phyloP scores from a whole-genome alignment of 2,329 filamentous ascomycete genomes.

The Fusarium guadeloupense region DNA sequence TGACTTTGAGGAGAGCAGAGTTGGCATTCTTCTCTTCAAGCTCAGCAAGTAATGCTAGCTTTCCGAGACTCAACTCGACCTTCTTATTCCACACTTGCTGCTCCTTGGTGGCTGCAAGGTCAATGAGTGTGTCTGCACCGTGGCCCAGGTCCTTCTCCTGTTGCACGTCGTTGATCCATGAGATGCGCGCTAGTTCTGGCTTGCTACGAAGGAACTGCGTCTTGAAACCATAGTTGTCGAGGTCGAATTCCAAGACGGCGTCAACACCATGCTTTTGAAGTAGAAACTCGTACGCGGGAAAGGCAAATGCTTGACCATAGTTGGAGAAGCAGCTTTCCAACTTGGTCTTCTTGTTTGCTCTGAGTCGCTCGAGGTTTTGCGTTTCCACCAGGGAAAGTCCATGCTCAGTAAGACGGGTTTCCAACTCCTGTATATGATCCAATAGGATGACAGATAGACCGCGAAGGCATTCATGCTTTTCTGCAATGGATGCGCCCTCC shows the following conservation, averaged over 20 bases:
- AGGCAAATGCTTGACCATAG: slow-evolving; percentile 73
- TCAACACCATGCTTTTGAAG: slow-evolving; percentile 73
- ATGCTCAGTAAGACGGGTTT: slow-evolving; percentile 42
- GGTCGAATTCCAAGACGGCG: slow-evolving; percentile 74
- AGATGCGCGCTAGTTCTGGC: slow-evolving; percentile 77
- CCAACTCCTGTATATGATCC: slow-evolving; percentile 58
- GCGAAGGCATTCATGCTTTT: slow-evolving; percentile 64
- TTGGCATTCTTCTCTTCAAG: slow-evolving; percentile 48
- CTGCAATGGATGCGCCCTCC: slow-evolving; percentile 65
- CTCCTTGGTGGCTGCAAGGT: slow-evolving; percentile 76
- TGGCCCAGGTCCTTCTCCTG: slow-evolving; percentile 77
- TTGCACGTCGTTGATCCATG: slow-evolving; percentile 94
- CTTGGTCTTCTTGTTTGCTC: slow-evolving; percentile 55
- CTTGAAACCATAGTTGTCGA: slow-evolving; percentile 74
- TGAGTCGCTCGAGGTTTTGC: slow-evolving; percentile 47
- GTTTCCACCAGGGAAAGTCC: slow-evolving; percentile 43
- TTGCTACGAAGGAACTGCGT: slow-evolving; percentile 81
- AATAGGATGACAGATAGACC: slow-evolving; percentile 67
- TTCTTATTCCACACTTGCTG: slow-evolving; percentile 91
- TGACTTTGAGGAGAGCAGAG: slow-evolving; percentile 51
- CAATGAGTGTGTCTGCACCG: slow-evolving; percentile 75
- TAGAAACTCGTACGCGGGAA: slow-evolving; percentile 82
- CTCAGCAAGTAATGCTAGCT: slow-evolving; percentile 78
- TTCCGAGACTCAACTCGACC: slow-evolving; percentile 88
- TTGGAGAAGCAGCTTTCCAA: slow-evolving; percentile 67